Base-by-base conservation (phyloP, 108 stramenopile genomes). In the Skeletonema potamos region DNA sequence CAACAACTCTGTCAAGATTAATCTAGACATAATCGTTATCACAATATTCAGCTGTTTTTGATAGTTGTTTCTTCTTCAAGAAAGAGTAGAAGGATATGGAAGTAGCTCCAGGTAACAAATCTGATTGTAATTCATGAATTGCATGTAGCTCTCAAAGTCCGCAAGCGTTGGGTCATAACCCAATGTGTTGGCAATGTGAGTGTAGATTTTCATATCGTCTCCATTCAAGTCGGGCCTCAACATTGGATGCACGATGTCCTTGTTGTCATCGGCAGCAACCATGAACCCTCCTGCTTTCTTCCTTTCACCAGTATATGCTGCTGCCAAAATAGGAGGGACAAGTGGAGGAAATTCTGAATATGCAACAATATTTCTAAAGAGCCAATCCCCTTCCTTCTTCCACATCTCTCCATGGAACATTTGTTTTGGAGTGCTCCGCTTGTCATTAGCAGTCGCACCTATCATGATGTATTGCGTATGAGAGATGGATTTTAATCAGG, bases 51-150 rank as follows among this genome's bases (percentile, higher is more conserved):
- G 30, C 30, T 32, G 30, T 32, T 32, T 6, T 32, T 6, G 30
- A 32, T 32, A 6, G 30, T 32, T 32, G 30, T 1, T 32, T 32
- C 6, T 32, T 32, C 30, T 32, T 32, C 30, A n/a, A n/a, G n/a
- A n/a, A 34, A 34, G 34, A 6, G 34, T 6, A 34, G 39, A 2
- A 6, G 3, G 39, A 41, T 13, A 37, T 41, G 71, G 62, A 1
- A 51, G 2, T 41, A 76, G 18, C 20, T 76, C 75, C 30, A 76
- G 17, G 62, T 76, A 62, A 54, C 65, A 58, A 26, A 76, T 39
- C 24, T 69, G 68, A 28, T 69, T 69, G 75, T 76, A 76, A 30
- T 69, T 69, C 75, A 76, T 76, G 48, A 76, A 32, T 34, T 76
- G 66, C 66, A 58, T 66, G 37, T 74, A 74, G 24, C 27, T 39